Evolutionary conservation across 192 early-diverging fungal genomes (phyloP), one percentile per base, ranked within the genome.

Genomic region (Coemansia sp.): DNA sequence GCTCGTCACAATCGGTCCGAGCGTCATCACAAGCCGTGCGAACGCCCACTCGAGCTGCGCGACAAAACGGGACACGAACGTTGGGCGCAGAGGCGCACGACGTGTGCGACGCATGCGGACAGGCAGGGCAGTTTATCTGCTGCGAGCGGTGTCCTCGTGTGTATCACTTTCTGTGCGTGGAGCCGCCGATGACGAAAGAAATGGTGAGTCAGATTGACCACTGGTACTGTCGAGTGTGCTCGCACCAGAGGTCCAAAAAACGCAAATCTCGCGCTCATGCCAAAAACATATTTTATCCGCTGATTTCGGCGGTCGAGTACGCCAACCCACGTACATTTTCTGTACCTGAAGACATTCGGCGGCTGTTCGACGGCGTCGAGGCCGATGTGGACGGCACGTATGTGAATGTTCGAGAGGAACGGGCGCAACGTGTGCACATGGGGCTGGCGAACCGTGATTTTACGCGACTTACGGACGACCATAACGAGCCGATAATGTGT

Each of bases 331-430:
- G 59, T 22, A 65, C 67, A 39, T 82, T 82, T 60, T 24, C 74
- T 5, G 66, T 82, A n/a, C 79, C 79, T 11, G 73, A 72, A 11
- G 74, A 82, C 21, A 82, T 82, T 38, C 79, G 79, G 10, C 70
- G 72, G 8, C 70, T 69, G 50, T 82, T 75, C 35, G 73, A 82
- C 27, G 79, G 79, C 4, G 60, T 76, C 12, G 73, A 76, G 59
- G 73, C 69, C 12, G 70, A 76, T 37, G 27, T 57, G 9, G 79
- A 75, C 48, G 79, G 73, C 17, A 49, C 69, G 5, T 82, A 70
- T 49, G 52, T 73, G 15, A 76, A 76, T 58, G 61, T 67, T 24
- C 73, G 74, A 11, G 67, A 72, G 41, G 69, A 73, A 45, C 66
- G 75, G 7, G 55, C 66, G 49, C 66, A 64, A 61, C 39, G 70